Evolutionary conservation across 331 rosid species (phyloP).

Genomic region (Malus hybrid): DNA sequence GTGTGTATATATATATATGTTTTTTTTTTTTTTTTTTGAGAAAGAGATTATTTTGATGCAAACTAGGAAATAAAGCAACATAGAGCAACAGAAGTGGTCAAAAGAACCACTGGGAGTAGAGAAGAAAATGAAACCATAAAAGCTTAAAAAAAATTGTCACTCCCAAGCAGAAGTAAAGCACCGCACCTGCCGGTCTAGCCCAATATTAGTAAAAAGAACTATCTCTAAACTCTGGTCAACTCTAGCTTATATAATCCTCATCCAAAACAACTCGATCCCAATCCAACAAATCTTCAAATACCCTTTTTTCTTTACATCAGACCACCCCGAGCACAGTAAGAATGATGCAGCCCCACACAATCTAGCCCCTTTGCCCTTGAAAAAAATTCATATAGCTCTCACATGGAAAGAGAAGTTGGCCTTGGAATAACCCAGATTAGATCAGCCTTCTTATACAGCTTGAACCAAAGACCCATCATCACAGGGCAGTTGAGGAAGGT

Average conservation of each 20-base stretch:
- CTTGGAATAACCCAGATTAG: background rate
- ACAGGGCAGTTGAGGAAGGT: background rate
- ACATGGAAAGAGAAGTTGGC: background rate
- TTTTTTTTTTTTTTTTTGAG: too few species aligned
- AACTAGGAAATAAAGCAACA: background rate
- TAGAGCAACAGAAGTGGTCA: background rate
- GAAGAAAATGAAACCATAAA: background rate
- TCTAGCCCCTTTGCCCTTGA: background rate
- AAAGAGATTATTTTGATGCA: background rate
- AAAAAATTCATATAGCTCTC: background rate
- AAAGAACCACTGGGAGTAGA: background rate
- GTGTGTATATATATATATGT: too few species aligned
- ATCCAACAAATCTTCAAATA: background rate
- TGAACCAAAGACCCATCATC: background rate
- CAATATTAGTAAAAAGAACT: background rate
- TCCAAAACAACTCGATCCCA: background rate
- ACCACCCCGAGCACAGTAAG: background rate
- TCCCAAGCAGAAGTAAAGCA: background rate
- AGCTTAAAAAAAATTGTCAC: background rate
- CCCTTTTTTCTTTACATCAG: background rate
- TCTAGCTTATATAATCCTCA: background rate
- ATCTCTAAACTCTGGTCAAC: background rate
- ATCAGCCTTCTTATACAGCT: background rate
- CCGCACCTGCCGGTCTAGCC: background rate
- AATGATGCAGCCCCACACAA: background rate